phyloP scores from a whole-genome alignment of 164 flowering plant species.

The Houttuynia cordata region DNA sequence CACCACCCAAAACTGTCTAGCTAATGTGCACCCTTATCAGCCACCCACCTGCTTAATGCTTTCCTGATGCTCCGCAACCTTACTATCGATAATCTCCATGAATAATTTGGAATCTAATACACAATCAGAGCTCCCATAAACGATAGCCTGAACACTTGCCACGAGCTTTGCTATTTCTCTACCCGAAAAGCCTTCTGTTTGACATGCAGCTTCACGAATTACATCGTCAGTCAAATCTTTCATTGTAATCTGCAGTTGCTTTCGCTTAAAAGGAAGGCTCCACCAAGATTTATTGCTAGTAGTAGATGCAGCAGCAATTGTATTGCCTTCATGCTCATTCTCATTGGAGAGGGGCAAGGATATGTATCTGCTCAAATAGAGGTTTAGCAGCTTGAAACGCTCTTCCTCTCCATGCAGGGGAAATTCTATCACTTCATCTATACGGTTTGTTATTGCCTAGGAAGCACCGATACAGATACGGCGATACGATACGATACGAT shows the following conservation, averaged over 20 bases:
- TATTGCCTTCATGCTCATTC: not conserved
- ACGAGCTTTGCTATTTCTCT: slow-evolving; percentile 90
- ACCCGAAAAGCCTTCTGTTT: slow-evolving; percentile 89
- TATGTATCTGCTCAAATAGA: slow-evolving; percentile 65
- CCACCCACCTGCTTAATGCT: slow-evolving; percentile 31
- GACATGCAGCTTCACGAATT: slow-evolving; percentile 61
- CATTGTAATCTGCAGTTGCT: slow-evolving; percentile 41
- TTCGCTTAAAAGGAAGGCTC: slow-evolving; percentile 26
- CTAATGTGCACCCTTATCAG: not conserved
- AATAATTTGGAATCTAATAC: slow-evolving; percentile 60
- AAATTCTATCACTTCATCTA: slow-evolving; percentile 91
- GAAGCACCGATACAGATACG: no score
- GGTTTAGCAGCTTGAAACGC: slow-evolving; percentile 63
- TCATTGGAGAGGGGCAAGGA: slow-evolving; percentile 1
- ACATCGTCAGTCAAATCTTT: slow-evolving; percentile 66
- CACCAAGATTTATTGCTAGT: slow-evolving; percentile 21
- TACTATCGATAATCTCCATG: slow-evolving; percentile 72
- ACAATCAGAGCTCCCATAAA: slow-evolving; percentile 79
- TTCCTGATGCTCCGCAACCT: slow-evolving; percentile 75
- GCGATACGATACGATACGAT: no score
- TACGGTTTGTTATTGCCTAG: slow-evolving; percentile 82
- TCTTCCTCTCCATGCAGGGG: slow-evolving; percentile 92
- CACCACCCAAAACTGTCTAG: not conserved
- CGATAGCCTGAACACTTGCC: slow-evolving; percentile 88
- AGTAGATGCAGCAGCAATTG: slow-evolving; percentile 1